A percentile compares a stretch with the other conserved stretches of the same genome.
Evolutionary conservation across 768 basidiomycete species (phyloP).

Genomic region (Rhodocollybia butyracea): DNA sequence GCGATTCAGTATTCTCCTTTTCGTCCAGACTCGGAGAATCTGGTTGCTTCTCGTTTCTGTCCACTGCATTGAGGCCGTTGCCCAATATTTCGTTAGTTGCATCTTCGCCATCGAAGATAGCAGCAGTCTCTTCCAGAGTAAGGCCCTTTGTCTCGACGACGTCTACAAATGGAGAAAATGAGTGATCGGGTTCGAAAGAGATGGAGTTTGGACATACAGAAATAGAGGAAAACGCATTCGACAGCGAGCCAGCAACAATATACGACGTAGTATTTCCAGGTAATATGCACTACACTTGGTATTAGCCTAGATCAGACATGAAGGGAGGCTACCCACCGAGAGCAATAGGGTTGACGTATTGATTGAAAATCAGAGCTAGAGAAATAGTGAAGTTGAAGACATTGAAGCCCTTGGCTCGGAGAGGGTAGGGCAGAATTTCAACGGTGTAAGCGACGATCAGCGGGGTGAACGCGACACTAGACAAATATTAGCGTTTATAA

Average conservation of each 20-base stretch:
- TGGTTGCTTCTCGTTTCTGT: neutral
- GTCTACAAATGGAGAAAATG: constrained; percentile 11
- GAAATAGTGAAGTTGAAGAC: constrained; percentile 49
- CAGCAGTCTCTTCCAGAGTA: constrained; percentile 54
- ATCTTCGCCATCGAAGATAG: constrained; percentile 51
- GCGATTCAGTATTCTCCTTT: neutral
- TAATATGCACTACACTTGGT: neutral
- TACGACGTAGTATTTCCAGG: constrained; percentile 45
- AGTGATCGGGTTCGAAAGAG: neutral
- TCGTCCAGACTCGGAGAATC: neutral
- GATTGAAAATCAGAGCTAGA: constrained; percentile 54
- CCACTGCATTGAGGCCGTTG: neutral
- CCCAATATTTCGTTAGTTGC: constrained; percentile 23
- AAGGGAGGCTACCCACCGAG: constrained; percentile 25
- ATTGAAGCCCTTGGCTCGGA: constrained; percentile 61
- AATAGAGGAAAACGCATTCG: constrained; percentile 41
- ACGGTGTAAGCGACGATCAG: constrained; percentile 54
- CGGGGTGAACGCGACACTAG: constrained; percentile 52
- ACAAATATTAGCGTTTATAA: neutral
- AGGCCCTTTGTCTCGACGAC: constrained; percentile 47
- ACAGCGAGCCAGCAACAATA: constrained; percentile 45
- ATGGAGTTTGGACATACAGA: constrained; percentile 22
- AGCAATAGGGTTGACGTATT: constrained; percentile 60
- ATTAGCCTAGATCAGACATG: neutral
- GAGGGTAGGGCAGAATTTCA: constrained; percentile 62